A percentile compares a stretch with the other conserved stretches of the same genome.
Evolutionary conservation across 2,329 filamentous ascomycete genomes (phyloP).

Genomic region (Mycosphaerella arachidis): DNA sequence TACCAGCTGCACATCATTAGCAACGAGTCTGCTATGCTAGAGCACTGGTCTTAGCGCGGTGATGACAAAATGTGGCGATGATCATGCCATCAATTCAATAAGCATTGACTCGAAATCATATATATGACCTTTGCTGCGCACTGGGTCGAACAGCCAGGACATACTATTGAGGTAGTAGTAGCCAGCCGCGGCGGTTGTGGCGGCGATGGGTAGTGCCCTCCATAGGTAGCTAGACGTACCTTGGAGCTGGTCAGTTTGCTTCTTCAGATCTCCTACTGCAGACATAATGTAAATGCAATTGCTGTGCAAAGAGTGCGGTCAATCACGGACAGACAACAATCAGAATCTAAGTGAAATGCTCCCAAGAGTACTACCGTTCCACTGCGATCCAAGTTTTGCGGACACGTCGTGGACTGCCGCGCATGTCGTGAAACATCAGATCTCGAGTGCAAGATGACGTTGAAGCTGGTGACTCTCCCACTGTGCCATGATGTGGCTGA

Average conservation of each 20-base stretch:
- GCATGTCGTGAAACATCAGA: background rate
- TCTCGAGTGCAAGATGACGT: background rate
- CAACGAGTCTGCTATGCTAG: background rate
- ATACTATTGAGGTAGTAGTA: slow-evolving; percentile 11
- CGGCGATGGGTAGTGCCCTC: slow-evolving; percentile 4
- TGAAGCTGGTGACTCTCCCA: background rate
- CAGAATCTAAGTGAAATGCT: background rate
- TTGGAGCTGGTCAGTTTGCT: slow-evolving; percentile 40
- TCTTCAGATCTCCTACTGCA: slow-evolving; percentile 36
- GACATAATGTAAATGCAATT: slow-evolving; percentile 1
- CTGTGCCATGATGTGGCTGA: background rate
- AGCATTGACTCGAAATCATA: background rate
- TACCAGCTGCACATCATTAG: slow-evolving; percentile 20
- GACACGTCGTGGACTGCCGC: background rate
- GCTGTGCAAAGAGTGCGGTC: background rate
- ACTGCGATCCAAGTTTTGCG: background rate
- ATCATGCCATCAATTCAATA: background rate
- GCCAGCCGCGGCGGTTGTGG: slow-evolving; percentile 5
- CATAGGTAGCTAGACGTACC: slow-evolving; percentile 28
- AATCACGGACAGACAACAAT: background rate
- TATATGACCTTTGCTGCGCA: background rate
- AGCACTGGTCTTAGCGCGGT: background rate
- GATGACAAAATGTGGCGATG: background rate
- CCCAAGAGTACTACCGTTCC: background rate
- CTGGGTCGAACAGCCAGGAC: slow-evolving; percentile 3